Percentiles rank a stretch among this genome's conserved stretches.
Evolutionary conservation across 805 yeast genomes (phyloP).

Genomic region (Yarrowia keelungensis): DNA sequence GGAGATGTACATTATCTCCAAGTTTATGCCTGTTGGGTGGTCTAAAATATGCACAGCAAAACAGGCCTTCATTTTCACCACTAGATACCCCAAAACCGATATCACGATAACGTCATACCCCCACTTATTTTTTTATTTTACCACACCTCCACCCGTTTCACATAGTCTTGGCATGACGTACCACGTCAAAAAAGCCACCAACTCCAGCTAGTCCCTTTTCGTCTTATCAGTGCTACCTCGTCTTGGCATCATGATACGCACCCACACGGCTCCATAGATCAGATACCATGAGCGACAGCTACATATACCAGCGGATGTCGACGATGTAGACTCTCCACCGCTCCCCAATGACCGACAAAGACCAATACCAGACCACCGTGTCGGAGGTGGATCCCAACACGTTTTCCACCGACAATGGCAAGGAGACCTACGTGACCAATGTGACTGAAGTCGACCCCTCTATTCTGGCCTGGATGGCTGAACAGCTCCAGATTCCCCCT

Average conservation of each 20-base stretch:
- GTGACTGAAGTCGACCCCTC: constrained; percentile 27
- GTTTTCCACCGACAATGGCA: background rate
- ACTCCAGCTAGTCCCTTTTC: background rate
- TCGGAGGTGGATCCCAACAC: background rate
- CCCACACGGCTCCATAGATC: constrained; percentile 26
- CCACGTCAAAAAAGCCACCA: constrained; percentile 4
- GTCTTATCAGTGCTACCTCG: constrained; percentile 12
- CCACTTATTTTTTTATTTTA: too few species aligned
- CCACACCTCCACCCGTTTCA: too few species aligned
- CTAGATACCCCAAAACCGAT: too few species aligned
- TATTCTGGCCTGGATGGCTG: constrained; percentile 22
- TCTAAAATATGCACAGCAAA: too few species aligned
- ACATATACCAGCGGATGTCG: background rate
- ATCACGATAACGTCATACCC: too few species aligned
- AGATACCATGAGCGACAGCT: background rate
- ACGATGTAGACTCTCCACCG: background rate
- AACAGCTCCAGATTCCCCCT: constrained; percentile 24
- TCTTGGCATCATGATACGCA: constrained; percentile 17
- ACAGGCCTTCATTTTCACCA: too few species aligned
- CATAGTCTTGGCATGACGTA: background rate
- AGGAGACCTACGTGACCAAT: background rate
- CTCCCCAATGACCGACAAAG: background rate
- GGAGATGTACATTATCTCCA: background rate
- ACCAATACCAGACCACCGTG: background rate
- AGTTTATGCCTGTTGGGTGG: background rate